Base-by-base conservation (phyloP, 2,329 filamentous ascomycete genomes). In the Clathrospora elynae region DNA sequence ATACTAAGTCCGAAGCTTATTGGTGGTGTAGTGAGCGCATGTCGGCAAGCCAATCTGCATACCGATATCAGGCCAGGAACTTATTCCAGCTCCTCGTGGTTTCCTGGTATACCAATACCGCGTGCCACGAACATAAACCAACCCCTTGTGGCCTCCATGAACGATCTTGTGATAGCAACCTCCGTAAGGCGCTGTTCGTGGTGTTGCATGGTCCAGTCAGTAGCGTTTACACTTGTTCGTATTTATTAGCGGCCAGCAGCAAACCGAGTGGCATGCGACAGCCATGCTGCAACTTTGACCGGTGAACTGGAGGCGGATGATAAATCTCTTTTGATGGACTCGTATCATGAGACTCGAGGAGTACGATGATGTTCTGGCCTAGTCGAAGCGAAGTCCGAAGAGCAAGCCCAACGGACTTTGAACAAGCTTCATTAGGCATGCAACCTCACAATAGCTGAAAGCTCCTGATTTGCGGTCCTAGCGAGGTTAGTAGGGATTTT, bases 301-400 rank as follows among this genome's bases (percentile, higher is more conserved):
- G 30, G 17, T 32, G 12, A 5, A 12, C 7, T 31, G 16, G 12
- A 32, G 7, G 17, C 9, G 6, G 29, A 16, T 12, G 11, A 20
- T 32, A 12, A 18, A 11, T 20, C 30, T 20, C 3, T 20, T 20
- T 34, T 5, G 23, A 7, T 11, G 26, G 12, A 20, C 18, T 14
- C n/a, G 38, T 19, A 35, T 9, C 9, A 1, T 5, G 5, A 10
- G 18, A 16, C 24, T 35, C 3, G 2, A 10, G n/a, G n/a, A n/a
- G n/a, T 8, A 16, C 5, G 13, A 10, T 16, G 26, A 17, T 17
- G 13, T 23, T 16, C 20, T 10, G 13, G n/a, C 24, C 7, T 6
- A 7, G 30, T 16, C 12, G 13, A 35, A 29, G 23, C 29, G 29
- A 41, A 41, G 38, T 41, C 38, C 38, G 38, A 20, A 14, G 2